phyloP scores from a whole-genome alignment of 1,284 basidiomycete genomes.

The Amylostereum areolatum region DNA sequence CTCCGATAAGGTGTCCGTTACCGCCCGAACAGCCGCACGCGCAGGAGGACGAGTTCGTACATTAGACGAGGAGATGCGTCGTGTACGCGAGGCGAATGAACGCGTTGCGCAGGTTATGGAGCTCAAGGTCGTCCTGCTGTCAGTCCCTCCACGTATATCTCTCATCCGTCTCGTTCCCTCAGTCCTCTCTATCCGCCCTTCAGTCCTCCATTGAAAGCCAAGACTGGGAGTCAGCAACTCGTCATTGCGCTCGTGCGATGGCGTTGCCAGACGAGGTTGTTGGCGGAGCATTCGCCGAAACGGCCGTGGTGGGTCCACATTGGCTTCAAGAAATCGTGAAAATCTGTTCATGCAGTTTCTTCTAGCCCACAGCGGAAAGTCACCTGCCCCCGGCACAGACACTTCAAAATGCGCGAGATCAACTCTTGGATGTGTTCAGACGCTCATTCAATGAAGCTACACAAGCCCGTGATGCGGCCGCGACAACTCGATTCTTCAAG shows the following conservation, averaged over 20 bases:
- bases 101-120: slow-evolving; percentile 85
- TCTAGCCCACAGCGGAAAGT: slow-evolving; percentile 82
- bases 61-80: slow-evolving; percentile 87
- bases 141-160: slow-evolving; percentile 1
- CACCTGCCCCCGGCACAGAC: slow-evolving; percentile 85
- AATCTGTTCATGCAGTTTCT: neutral
- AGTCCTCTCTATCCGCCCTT: slow-evolving; percentile 78
- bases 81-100: slow-evolving; percentile 81
- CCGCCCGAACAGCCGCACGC: slow-evolving; percentile 80
- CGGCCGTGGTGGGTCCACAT: slow-evolving; percentile 66
- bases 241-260: slow-evolving; percentile 89
- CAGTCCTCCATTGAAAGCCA: slow-evolving; percentile 74
- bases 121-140: slow-evolving; percentile 53
- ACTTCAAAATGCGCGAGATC: slow-evolving; percentile 68
- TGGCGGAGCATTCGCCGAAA: slow-evolving; percentile 81
- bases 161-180: slow-evolving; percentile 5
- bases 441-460: slow-evolving; percentile 78
- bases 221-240: slow-evolving; percentile 94
- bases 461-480: slow-evolving; percentile 72
- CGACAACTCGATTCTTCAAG: slow-evolving; percentile 93
- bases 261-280: slow-evolving; percentile 73
- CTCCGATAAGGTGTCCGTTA: slow-evolving; percentile 53
- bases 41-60: slow-evolving; percentile 85
- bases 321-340: neutral
- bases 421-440: slow-evolving; percentile 75